Evolutionary conservation across 139 green algal species (phyloP).

Genomic region (Desmodesmus armatus): DNA sequence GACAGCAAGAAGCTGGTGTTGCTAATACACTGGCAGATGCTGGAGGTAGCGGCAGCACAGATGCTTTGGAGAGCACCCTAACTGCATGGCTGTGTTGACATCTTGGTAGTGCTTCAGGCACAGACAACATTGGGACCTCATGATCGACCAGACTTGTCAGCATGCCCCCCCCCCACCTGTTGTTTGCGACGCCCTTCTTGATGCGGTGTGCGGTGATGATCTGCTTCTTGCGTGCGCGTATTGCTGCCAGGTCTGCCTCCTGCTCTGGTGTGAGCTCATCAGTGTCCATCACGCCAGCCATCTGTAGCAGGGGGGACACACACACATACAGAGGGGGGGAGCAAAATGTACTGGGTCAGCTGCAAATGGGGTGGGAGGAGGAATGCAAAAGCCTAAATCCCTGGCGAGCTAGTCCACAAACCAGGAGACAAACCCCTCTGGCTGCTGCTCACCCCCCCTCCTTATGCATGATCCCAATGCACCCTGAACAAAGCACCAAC

Average conservation of each 20-base stretch:
- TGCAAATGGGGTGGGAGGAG: background rate
- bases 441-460: background rate
- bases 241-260: constrained; percentile 72
- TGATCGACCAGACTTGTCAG: background rate
- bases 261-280: constrained; percentile 85
- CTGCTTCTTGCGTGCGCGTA: constrained; percentile 80
- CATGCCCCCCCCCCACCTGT: no score
- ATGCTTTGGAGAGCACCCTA: no score
- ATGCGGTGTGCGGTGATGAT: constrained; percentile 80
- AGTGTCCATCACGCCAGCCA: constrained; percentile 55
- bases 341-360: no score
- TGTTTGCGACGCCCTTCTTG: constrained; percentile 68
- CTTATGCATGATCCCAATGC: no score
- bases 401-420: no score
- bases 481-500: background rate
- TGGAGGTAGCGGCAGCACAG: no score
- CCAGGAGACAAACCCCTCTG: no score
- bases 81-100: no score
- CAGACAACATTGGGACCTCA: no score
- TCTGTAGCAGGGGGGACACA: constrained; percentile 36
- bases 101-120: no score
- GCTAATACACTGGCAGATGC: background rate
- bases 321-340: no score
- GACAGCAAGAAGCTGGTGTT: background rate
- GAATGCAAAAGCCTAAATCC: background rate